These are phyloP conservation scores for Peltaster fructicola DNA, from an alignment of 2,329 filamentous ascomycete species.

Conservation along the genomic window DNA sequence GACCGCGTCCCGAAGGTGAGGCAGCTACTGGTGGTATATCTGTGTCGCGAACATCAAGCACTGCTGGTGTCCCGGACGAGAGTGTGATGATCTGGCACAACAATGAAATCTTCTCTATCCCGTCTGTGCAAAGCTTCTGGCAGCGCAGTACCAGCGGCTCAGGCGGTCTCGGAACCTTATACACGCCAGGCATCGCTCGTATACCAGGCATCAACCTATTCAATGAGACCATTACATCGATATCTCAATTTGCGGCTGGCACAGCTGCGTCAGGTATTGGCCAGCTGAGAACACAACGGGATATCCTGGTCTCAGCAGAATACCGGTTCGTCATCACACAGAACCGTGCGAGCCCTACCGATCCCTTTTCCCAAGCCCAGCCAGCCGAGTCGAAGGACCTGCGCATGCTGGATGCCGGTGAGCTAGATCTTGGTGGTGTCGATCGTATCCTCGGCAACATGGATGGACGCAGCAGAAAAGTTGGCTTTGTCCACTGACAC, in stretches of 20 bases:
- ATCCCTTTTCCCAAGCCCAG: too few species aligned
- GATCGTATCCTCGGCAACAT: constrained; percentile 26
- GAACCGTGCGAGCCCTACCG: constrained; percentile 5
- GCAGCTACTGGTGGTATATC: constrained; percentile 25
- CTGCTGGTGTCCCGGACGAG: constrained; percentile 23
- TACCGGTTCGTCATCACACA: constrained; percentile 28
- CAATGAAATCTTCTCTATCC: constrained; percentile 25
- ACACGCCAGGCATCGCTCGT: constrained; percentile 24
- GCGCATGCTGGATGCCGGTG: constrained; percentile 25
- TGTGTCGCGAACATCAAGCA: constrained; percentile 17
- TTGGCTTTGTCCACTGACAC: constrained; percentile 18
- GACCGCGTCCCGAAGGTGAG: constrained; percentile 14
- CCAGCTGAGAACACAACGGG: constrained; percentile 26
- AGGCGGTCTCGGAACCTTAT: constrained; percentile 16
- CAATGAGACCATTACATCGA: constrained; percentile 25
- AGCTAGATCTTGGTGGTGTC: constrained; percentile 31
- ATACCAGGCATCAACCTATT: constrained; percentile 24
- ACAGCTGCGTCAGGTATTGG: constrained; percentile 17
- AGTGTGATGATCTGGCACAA: constrained; percentile 31
- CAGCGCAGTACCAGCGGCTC: constrained; percentile 20
- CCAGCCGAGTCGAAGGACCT: constrained; percentile 22
- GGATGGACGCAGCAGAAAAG: constrained; percentile 18
- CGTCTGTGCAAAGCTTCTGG: constrained; percentile 29
- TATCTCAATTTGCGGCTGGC: constrained; percentile 25
- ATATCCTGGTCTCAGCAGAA: constrained; percentile 26